Evolutionary conservation across 768 basidiomycete genomes (phyloP).

Genomic region (Pulveroboletus sp.): DNA sequence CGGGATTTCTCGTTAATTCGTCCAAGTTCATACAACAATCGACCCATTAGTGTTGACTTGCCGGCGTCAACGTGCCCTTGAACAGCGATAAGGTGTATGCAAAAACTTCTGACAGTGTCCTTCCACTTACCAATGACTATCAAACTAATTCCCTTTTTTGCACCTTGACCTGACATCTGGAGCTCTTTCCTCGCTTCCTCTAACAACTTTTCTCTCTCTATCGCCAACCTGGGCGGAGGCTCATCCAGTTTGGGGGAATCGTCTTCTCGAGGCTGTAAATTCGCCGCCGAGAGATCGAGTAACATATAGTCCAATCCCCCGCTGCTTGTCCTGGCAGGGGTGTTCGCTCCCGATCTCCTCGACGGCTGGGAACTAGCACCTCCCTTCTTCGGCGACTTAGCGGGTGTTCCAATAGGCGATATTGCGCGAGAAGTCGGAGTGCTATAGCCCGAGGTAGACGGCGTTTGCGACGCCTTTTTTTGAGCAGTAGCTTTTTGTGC

Average conservation of each 20-base stretch:
- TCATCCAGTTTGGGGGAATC: constrained; percentile 37
- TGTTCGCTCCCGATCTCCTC: constrained; percentile 41
- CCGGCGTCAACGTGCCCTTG: constrained; percentile 98
- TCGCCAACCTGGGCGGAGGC: constrained; percentile 59
- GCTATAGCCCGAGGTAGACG: constrained; percentile 36
- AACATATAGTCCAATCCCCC: constrained; percentile 50
- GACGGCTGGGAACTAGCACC: constrained; percentile 27
- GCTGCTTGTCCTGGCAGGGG: constrained; percentile 35
- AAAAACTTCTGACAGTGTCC: background rate
- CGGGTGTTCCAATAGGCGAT: constrained; percentile 40
- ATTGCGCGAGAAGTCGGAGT: constrained; percentile 44
- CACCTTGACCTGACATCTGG: constrained; percentile 44
- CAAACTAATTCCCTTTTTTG: constrained; percentile 74
- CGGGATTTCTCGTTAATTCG: constrained; percentile 82
- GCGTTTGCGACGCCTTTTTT: constrained; percentile 35
- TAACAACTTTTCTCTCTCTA: constrained; percentile 78
- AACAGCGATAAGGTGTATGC: constrained; percentile 10
- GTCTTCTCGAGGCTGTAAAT: constrained; percentile 52
- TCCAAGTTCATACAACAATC: constrained; percentile 90
- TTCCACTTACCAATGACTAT: constrained; percentile 80
- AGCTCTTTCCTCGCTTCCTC: constrained; percentile 68
- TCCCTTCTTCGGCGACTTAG: constrained; percentile 42
- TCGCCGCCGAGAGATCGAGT: constrained; percentile 74
- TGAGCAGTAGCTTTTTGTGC: constrained; percentile 54
- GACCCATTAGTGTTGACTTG: constrained; percentile 96